Evolutionary conservation across 371 early-diverging fungal genomes (phyloP).

Genomic region (Massospora cicadina): DNA sequence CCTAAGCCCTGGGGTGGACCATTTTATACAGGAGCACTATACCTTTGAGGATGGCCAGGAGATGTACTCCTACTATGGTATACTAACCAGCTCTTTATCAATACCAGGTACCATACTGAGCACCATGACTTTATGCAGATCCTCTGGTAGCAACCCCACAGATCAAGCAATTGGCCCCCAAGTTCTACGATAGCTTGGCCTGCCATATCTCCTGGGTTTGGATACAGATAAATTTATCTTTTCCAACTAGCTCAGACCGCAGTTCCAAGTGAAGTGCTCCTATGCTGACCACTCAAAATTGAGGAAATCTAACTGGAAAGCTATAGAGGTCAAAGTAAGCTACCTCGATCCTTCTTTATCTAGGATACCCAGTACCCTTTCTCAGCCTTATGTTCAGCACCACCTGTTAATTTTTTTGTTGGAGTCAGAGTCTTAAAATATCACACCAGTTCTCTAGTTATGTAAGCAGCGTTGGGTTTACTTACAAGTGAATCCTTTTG

Average conservation of each 20-base stretch:
- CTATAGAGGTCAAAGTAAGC: no score
- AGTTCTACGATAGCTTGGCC: conserved; percentile 73
- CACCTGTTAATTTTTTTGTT: no score
- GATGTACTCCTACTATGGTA: conserved; percentile 94
- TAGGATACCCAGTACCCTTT: no score
- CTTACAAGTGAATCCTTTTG: no score
- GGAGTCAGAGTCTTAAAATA: no score
- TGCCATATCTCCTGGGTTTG: conserved; percentile 77
- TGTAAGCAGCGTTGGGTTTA: no score
- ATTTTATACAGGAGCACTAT: conserved; percentile 96
- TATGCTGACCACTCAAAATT: not conserved
- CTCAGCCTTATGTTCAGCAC: no score
- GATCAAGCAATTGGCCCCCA: conserved; percentile 61
- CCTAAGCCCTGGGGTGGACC: conserved; percentile 89
- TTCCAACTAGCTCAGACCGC: conserved; percentile 2
- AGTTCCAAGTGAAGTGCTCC: not conserved
- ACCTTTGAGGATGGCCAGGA: conserved; percentile 90
- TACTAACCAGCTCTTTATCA: conserved; percentile 67
- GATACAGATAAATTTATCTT: conserved; percentile 11
- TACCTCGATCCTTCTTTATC: no score
- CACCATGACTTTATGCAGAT: conserved; percentile 83
- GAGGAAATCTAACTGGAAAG: no score
- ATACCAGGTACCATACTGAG: conserved; percentile 93
- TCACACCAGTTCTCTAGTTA: no score
- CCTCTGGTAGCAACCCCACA: conserved; percentile 81